These are phyloP conservation scores for Vaucheria bursata DNA, from an alignment of 352 stramenopile species.

Conservation along the genomic window DNA sequence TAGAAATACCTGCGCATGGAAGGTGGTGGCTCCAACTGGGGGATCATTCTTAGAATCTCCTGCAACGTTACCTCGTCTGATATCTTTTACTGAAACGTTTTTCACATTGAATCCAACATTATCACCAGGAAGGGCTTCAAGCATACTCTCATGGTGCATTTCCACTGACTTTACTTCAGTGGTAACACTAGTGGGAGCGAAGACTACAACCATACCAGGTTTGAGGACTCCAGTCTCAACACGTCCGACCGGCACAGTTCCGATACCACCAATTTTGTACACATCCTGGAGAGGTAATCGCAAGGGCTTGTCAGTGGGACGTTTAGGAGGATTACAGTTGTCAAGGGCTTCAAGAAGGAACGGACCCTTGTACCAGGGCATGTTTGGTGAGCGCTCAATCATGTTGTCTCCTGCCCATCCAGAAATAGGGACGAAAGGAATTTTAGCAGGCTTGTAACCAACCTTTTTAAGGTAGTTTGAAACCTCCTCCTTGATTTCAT, in stretches of 20 bases:
- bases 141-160: constrained; percentile 81
- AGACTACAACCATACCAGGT: constrained; percentile 76
- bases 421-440: constrained; percentile 90
- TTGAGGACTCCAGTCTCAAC: constrained; percentile 92
- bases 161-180: constrained; percentile 91
- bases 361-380: constrained; percentile 93
- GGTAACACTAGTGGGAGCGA: constrained; percentile 76
- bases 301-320: constrained; percentile 83
- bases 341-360: constrained; percentile 83
- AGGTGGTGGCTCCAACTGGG: constrained; percentile 65
- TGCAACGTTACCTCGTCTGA: constrained; percentile 82
- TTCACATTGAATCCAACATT: constrained; percentile 97
- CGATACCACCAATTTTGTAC: constrained; percentile 94
- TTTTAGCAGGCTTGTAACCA: constrained; percentile 87
- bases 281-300: constrained; percentile 89
- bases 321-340: constrained; percentile 74
- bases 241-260: constrained; percentile 87
- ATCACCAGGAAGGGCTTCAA: constrained; percentile 79
- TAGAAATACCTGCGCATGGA: constrained; percentile 80
- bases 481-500: constrained; percentile 84
- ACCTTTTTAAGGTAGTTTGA: constrained; percentile 84
- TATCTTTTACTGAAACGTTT: constrained; percentile 83
- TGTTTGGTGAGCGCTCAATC: constrained; percentile 80
- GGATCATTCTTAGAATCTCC: constrained; percentile 85
- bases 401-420: constrained; percentile 95